These are phyloP conservation scores for Cylindrotheca fusiformis DNA, from an alignment of 108 stramenopile genomes.

Conservation along the genomic window DNA sequence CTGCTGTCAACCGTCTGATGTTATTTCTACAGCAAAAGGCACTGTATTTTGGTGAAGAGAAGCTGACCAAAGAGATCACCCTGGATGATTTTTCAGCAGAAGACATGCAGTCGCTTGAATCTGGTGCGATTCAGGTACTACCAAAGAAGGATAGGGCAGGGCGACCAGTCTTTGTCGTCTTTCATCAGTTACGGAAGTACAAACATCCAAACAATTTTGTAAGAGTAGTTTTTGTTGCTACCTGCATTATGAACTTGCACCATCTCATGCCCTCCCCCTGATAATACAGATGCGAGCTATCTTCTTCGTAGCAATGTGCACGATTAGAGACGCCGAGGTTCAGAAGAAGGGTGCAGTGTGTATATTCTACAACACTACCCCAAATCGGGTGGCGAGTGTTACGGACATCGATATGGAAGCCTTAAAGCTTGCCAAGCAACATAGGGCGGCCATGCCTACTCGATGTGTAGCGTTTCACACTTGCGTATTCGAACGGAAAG, in stretches of 20 bases:
- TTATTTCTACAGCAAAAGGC: slow-evolving; percentile 7
- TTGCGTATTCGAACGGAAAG: not conserved
- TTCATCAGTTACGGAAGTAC: slow-evolving; percentile 1
- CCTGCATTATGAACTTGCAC: too few relatives aligned
- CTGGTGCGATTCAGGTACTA: slow-evolving; percentile 12
- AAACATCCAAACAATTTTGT: too few relatives aligned
- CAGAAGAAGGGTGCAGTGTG: not conserved
- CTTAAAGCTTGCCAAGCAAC: not conserved
- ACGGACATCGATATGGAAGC: not conserved
- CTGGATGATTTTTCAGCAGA: slow-evolving; percentile 10
- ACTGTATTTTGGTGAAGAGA: slow-evolving; percentile 11
- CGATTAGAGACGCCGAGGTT: not conserved
- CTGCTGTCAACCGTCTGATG: slow-evolving; percentile 12
- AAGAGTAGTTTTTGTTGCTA: too few relatives aligned
- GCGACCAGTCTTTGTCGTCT: slow-evolving; percentile 9
- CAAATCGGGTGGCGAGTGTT: not conserved
- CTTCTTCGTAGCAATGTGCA: not conserved
- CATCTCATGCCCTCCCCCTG: too few relatives aligned
- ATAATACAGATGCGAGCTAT: not conserved
- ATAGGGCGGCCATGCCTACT: not conserved
- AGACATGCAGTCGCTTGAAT: slow-evolving; percentile 6
- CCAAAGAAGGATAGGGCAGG: slow-evolving; percentile 14
- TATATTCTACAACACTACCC: not conserved
- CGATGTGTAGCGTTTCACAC: not conserved
- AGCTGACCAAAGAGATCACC: slow-evolving; percentile 9